Conservation (phyloP, 805 yeast species). For the Priceomyces medius region DNA sequence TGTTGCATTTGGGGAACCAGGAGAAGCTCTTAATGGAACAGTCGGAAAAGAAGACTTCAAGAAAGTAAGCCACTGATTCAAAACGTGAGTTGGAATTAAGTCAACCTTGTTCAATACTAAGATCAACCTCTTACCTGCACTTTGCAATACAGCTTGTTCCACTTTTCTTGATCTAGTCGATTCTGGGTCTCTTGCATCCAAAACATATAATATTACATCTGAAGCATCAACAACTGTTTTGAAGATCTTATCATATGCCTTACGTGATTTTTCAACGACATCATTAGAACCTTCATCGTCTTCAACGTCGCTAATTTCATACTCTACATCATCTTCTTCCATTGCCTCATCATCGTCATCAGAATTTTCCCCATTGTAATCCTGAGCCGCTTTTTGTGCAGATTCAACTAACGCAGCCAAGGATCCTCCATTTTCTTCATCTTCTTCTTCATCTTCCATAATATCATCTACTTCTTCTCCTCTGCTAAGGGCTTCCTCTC, state of each 20-base stretch:
- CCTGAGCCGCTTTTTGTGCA: constrained; percentile 84
- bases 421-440: constrained; percentile 49
- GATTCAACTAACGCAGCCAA: constrained; percentile 85
- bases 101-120: constrained; percentile 89
- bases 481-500: constrained; percentile 37
- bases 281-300: constrained; percentile 43
- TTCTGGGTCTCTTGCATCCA: constrained; percentile 97
- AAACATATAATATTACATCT: constrained; percentile 87
- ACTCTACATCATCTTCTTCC: constrained; percentile 43
- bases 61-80: constrained; percentile 80
- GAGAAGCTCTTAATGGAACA: constrained; percentile 79
- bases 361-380: constrained; percentile 57
- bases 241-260: constrained; percentile 91
- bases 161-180: constrained; percentile 88
- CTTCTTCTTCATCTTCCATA: constrained; percentile 39
- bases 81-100: constrained; percentile 79
- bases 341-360: constrained; percentile 32
- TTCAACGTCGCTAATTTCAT: constrained; percentile 40
- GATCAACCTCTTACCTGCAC: constrained; percentile 79
- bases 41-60: constrained; percentile 86
- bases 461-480: constrained; percentile 37
- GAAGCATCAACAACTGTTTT: constrained; percentile 90
- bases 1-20: constrained; percentile 66
- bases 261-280: constrained; percentile 72
- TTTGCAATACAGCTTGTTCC: constrained; percentile 82